Evolutionary conservation across 1,139 yeast species (phyloP).

Genomic region (Scheffersomyces illinoinensis): DNA sequence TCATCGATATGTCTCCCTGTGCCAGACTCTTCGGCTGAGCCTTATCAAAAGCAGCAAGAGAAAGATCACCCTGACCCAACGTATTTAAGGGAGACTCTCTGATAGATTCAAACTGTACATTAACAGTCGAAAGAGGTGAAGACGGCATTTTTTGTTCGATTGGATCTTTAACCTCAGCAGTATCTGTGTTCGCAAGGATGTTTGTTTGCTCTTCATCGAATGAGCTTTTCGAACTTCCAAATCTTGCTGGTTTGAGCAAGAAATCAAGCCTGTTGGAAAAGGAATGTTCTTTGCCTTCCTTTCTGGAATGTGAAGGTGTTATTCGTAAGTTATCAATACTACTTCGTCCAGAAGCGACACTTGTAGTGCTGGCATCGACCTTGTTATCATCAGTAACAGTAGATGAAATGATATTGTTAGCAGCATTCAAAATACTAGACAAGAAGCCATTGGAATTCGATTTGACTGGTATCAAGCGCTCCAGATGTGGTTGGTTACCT

Average conservation of each 20-base stretch:
- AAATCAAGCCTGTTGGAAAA: slow-evolving; percentile 19
- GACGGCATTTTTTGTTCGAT: background rate
- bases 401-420: slow-evolving; percentile 11
- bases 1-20: slow-evolving; percentile 8
- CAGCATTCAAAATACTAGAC: slow-evolving; percentile 29
- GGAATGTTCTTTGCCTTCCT: slow-evolving; percentile 4
- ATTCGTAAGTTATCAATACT: background rate
- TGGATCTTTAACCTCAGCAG: slow-evolving; percentile 1
- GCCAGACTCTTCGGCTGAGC: background rate
- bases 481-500: background rate
- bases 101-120: slow-evolving; percentile 58
- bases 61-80: slow-evolving; percentile 71
- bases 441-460: slow-evolving; percentile 24
- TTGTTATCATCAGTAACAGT: slow-evolving; percentile 7
- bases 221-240: slow-evolving; percentile 9
- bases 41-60: slow-evolving; percentile 54
- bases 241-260: slow-evolving; percentile 17
- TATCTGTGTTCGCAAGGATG: background rate
- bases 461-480: slow-evolving; percentile 5
- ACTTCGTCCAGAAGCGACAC: background rate
- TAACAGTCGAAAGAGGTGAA: slow-evolving; percentile 17
- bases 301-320: slow-evolving; percentile 3
- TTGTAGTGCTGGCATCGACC: background rate
- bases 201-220: slow-evolving; percentile 8
- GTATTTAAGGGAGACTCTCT: slow-evolving; percentile 59